A percentile compares a stretch with the other conserved stretches of the same genome.
Conservation (phyloP, 2,329 filamentous ascomycete genomes). For the Monosporascus cannonballus region DNA sequence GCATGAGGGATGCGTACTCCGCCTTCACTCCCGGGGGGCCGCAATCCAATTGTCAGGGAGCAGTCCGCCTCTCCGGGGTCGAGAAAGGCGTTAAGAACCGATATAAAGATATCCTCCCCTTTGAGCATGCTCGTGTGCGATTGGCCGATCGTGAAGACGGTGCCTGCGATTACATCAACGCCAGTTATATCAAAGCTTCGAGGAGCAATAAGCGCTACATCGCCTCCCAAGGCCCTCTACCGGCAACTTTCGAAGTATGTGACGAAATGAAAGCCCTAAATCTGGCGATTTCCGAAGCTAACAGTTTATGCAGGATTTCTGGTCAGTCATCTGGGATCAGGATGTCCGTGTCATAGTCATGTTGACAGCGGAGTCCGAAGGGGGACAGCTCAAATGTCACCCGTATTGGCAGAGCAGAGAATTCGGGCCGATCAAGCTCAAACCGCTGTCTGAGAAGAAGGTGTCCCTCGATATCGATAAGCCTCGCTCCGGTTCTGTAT, state of each 20-base stretch:
- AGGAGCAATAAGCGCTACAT: slow-evolving; percentile 91
- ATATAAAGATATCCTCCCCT: slow-evolving; percentile 97
- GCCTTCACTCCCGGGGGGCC: slow-evolving; percentile 39
- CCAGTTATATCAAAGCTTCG: slow-evolving; percentile 74
- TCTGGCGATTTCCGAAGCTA: slow-evolving; percentile 12
- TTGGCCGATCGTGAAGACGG: slow-evolving; percentile 61
- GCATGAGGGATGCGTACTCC: slow-evolving; percentile 78
- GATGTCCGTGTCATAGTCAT: slow-evolving; percentile 93
- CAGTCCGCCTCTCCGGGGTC: slow-evolving; percentile 78
- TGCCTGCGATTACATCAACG: slow-evolving; percentile 91
- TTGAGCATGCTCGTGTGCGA: slow-evolving; percentile 85
- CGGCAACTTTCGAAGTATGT: slow-evolving; percentile 80
- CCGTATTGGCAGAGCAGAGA: slow-evolving; percentile 80
- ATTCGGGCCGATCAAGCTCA: slow-evolving; percentile 73
- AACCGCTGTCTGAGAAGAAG: slow-evolving; percentile 72
- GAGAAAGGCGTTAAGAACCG: slow-evolving; percentile 94
- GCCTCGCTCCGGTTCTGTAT: slow-evolving; percentile 36
- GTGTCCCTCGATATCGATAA: slow-evolving; percentile 68
- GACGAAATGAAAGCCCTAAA: neutral
- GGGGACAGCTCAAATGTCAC: slow-evolving; percentile 90
- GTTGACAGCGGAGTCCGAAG: slow-evolving; percentile 90
- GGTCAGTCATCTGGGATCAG: slow-evolving; percentile 96
- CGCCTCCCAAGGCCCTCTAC: slow-evolving; percentile 88
- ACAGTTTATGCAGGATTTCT: slow-evolving; percentile 68
- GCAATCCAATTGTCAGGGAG: slow-evolving; percentile 13